Evolutionary conservation across 192 early-diverging fungal species (phyloP), one percentile per base, ranked within the genome.

Genomic region (Diversispora epigaea): DNA sequence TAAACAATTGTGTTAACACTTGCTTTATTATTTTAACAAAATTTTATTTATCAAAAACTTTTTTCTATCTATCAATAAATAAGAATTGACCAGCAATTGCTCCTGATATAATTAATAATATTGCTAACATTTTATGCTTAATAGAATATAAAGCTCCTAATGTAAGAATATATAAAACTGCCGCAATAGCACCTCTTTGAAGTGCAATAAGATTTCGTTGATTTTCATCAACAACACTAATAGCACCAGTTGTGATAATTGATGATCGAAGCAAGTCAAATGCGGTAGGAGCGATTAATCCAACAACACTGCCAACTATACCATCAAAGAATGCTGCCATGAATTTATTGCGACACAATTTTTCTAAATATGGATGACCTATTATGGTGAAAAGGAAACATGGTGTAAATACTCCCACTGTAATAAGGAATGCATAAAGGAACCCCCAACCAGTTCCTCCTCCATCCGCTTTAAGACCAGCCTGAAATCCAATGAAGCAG

Each of bases 401-500:
- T 21, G 74, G 78, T 56, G 63, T 4, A 49, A 79, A 66, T 65
- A 79, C 67, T 49, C 74, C 78, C 0, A 79, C 3, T 1, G 78
- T 72, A 15, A 79, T 76, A 0, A 79, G 54, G 6, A 71, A 52
- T 72, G 68, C 65, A 62, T 64, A 73, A 11, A 71, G 17, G 19
- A 79, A 76, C 8, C 60, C 78, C 11, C 63, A 72, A 5, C 78
- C 74, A 25, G 71, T 4, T 5, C 69, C 70, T 25, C 69, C 67
- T 41, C 69, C 75, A 44, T 69, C 73, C 22, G 39, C 71, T 2
- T 56, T 43, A 22, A 72, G 17, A 56, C 78, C 78, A 39, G 66
- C 78, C 5, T 76, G 73, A 55, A 71, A 79, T 19, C 81, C 81
- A 4, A 82, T 76, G 47, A 82, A 82, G 0, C 86, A 88, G 2